phyloP scores from a whole-genome alignment of 2,329 filamentous ascomycete species.

The Penicillium sp. region DNA sequence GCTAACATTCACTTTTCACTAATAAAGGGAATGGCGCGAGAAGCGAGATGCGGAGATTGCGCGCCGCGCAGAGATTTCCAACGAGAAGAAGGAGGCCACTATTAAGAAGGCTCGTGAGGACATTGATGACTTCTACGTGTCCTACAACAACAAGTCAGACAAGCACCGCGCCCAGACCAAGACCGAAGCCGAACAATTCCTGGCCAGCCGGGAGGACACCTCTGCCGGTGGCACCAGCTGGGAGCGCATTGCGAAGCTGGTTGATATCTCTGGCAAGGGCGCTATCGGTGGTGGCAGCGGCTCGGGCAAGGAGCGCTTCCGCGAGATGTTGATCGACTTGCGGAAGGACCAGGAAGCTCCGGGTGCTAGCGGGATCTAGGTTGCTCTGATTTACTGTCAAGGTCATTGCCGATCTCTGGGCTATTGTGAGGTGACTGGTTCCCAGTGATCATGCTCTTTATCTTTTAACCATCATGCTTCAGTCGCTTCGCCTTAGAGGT shows the following conservation, averaged over 20 bases:
- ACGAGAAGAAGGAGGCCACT: constrained; percentile 77
- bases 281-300: constrained; percentile 80
- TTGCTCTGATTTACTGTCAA: constrained; percentile 2
- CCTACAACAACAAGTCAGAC: constrained; percentile 98
- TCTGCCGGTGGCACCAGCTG: constrained; percentile 94
- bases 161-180: constrained; percentile 85
- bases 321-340: constrained; percentile 81
- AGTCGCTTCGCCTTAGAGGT: constrained; percentile 5
- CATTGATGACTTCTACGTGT: constrained; percentile 99
- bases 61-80: constrained; percentile 81
- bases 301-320: constrained; percentile 93
- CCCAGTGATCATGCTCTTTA: constrained; percentile 11
- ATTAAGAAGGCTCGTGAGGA: constrained; percentile 86
- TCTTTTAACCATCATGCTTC: constrained; percentile 6
- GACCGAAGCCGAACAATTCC: constrained; percentile 89
- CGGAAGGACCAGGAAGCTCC: constrained; percentile 90
- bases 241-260: constrained; percentile 96
- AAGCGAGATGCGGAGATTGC: constrained; percentile 78
- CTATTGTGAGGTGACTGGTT: constrained; percentile 2
- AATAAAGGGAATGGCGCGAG: constrained; percentile 75
- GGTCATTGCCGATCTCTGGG: constrained; percentile 4
- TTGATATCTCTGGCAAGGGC: constrained; percentile 96
- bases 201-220: constrained; percentile 85
- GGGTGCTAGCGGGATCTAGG: constrained; percentile 52
- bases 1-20: constrained; percentile 8